Evolutionary conservation across 805 yeast genomes (phyloP), one percentile per base, ranked within the genome.

Genomic region (Lipomyces yamanashiensis): DNA sequence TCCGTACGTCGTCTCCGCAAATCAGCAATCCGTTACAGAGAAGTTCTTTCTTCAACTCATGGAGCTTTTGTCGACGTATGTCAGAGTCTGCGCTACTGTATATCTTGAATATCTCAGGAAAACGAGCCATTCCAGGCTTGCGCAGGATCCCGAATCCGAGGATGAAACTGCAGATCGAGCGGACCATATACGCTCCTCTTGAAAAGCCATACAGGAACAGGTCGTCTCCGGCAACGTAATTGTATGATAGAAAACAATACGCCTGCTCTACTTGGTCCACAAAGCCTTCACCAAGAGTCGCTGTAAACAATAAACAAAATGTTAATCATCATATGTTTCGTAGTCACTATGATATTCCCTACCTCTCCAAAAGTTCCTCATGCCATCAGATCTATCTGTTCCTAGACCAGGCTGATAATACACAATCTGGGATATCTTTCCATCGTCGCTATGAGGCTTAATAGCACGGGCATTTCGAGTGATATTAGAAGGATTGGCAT

Each of bases 201-300:
- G 65, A 55, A 37, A 63, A 64, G 19, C 68, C 68, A 37, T 63
- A 56, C 36, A 64, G 51, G 28, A 58, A 63, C 17, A 64, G 19
- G 47, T 64, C 61, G 51, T 64, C 68, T 23, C 58, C 64, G 7
- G 40, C 49, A n/a, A 5, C 15, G 48, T 64, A 59, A 44, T 64
- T 64, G 50, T 41, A 48, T 7, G 64, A 49, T 13, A 64, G n/a
- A 48, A 50, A 64, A 7, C 53, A 37, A 49, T 58, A 64, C 8
- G 59, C 61, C 33, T 62, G 53, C 23, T 55, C 50, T 9, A 62
- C 37, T 44, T 62, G 59, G 19, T 58, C 28, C 15, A 48, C 10
- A 19, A 54, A 37, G 17, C 63, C 63, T 17, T 41, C 43, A 6
- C 59, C 63, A 19, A 54, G 37, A 5, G 63, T 49, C 13, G 56